Conservation (phyloP, 129 eudicot species). For the Arctium lappa region DNA sequence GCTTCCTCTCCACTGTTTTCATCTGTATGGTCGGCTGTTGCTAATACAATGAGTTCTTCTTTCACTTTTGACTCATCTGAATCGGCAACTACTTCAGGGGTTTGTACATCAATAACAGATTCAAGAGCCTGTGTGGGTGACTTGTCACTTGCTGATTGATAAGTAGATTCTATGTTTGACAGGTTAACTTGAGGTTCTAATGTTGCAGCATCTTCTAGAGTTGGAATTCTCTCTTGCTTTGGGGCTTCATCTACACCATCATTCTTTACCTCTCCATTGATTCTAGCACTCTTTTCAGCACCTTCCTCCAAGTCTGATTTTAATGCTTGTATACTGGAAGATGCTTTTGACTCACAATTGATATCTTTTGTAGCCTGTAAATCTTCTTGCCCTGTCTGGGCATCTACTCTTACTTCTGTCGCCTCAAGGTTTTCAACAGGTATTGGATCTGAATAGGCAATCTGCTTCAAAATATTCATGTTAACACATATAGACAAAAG, state of each 20-base stretch:
- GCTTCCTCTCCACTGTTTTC: constrained; percentile 8
- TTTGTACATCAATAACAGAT: constrained; percentile 21
- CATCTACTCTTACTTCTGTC: constrained; percentile 3
- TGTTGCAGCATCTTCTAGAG: constrained; percentile 13
- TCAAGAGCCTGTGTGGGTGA: constrained; percentile 18
- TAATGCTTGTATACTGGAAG: background rate
- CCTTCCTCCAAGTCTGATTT: background rate
- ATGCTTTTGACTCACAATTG: constrained; percentile 13
- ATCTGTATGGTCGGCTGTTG: background rate
- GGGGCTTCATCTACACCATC: constrained; percentile 6
- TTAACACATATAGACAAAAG: background rate
- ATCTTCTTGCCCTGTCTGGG: constrained; percentile 12
- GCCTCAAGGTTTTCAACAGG: constrained; percentile 9
- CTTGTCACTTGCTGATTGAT: constrained; percentile 17
- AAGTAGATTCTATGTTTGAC: constrained; percentile 11
- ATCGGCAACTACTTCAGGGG: constrained; percentile 3
- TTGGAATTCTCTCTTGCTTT: constrained; percentile 6
- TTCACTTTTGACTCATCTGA: constrained; percentile 17
- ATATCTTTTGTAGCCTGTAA: constrained; percentile 18
- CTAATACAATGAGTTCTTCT: constrained; percentile 13
- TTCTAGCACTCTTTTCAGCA: background rate
- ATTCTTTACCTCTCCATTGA: background rate
- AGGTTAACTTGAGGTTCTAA: constrained; percentile 14
- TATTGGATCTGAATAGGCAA: constrained; percentile 18
- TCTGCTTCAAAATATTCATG: constrained; percentile 19